A percentile compares a stretch with the other conserved stretches of the same genome.
Conservation (phyloP, 306 rosid genomes). For the Macrotyloma uniflorum region DNA sequence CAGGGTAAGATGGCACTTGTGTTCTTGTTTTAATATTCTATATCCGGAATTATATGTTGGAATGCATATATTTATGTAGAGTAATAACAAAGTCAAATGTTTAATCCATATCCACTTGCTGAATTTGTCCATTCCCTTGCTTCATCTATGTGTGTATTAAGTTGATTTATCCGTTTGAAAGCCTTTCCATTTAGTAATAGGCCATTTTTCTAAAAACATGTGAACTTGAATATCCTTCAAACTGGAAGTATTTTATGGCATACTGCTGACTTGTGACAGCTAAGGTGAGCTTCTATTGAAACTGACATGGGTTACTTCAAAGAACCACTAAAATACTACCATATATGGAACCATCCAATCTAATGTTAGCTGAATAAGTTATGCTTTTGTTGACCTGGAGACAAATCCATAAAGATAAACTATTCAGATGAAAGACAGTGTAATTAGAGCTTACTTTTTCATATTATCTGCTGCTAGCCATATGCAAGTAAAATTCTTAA, state of each 20-base stretch:
- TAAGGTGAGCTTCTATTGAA: conserved; percentile 16
- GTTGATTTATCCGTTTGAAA: not conserved
- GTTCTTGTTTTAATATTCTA: conserved; percentile 29
- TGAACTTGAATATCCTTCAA: conserved; percentile 9
- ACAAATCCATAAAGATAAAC: not conserved
- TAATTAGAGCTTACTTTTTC: not conserved
- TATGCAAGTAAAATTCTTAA: not conserved
- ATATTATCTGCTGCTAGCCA: too few relatives aligned
- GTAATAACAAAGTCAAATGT: not conserved
- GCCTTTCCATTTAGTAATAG: not conserved
- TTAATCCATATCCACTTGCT: conserved; percentile 18
- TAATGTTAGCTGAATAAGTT: not conserved
- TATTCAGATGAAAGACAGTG: not conserved
- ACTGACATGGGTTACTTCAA: not conserved
- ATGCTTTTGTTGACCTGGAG: conserved; percentile 15
- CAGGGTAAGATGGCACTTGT: conserved; percentile 54
- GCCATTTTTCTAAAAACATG: not conserved
- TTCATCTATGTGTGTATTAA: not conserved
- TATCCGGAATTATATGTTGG: not conserved
- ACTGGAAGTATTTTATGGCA: not conserved
- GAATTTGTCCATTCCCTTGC: not conserved
- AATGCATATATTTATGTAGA: not conserved
- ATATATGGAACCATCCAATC: conserved; percentile 3
- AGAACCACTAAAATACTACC: not conserved
- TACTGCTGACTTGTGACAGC: not conserved